Conservation (phyloP, 306 rosid genomes). For the Glycine latifolia region DNA sequence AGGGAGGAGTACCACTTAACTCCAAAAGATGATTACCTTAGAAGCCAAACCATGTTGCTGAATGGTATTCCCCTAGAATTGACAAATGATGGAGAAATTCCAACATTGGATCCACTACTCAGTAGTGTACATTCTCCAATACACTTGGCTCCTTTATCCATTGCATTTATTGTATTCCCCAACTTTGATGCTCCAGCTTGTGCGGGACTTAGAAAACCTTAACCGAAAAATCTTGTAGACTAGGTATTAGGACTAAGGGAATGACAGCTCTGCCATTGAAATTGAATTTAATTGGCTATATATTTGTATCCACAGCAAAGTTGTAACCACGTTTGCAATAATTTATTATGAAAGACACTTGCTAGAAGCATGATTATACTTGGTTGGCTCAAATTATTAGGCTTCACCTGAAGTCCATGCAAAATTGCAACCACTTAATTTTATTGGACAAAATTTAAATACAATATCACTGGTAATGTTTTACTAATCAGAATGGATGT, state of each 20-base stretch:
- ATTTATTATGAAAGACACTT: slow-evolving; percentile 7
- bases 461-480: not conserved
- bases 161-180: slow-evolving; percentile 57
- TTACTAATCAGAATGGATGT: not conserved
- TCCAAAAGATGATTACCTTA: slow-evolving; percentile 59
- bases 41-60: slow-evolving; percentile 74
- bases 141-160: slow-evolving; percentile 54
- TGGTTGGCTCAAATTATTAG: not conserved
- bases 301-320: slow-evolving; percentile 17
- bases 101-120: slow-evolving; percentile 60
- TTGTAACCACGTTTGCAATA: slow-evolving; percentile 15
- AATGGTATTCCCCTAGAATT: slow-evolving; percentile 74
- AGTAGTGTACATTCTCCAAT: slow-evolving; percentile 57
- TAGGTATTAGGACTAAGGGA: slow-evolving; percentile 23
- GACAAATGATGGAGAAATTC: slow-evolving; percentile 72
- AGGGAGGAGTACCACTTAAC: slow-evolving; percentile 92
- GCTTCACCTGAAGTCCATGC: not conserved
- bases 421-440: not conserved
- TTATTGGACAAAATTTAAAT: not conserved
- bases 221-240: slow-evolving; percentile 22
- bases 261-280: slow-evolving; percentile 17
- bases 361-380: not conserved
- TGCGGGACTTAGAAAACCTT: slow-evolving; percentile 37
- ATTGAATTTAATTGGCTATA: slow-evolving; percentile 37
- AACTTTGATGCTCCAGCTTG: slow-evolving; percentile 62